Conservation (phyloP, 805 yeast genomes). For the Ogataea allantospora region DNA sequence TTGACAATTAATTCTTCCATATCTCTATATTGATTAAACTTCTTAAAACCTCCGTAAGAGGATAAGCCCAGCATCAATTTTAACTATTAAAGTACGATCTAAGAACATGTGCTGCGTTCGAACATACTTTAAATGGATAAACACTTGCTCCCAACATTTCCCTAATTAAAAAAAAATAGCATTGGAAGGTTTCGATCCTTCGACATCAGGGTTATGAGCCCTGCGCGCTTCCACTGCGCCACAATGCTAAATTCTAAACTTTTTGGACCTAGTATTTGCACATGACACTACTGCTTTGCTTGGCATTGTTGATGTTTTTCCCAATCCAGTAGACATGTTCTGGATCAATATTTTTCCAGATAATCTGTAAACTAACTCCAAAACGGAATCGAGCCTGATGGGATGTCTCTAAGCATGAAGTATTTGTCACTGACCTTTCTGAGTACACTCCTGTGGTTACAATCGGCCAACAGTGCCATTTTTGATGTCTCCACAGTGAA, state of each 20-base stretch:
- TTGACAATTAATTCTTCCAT: too few species aligned
- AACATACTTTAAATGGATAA: too few species aligned
- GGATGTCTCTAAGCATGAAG: slow-evolving; percentile 6
- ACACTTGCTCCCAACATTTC: too few species aligned
- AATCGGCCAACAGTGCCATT: background rate
- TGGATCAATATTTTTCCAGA: slow-evolving; percentile 3
- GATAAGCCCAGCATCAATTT: too few species aligned
- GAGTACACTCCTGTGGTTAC: background rate
- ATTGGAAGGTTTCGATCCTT: slow-evolving; percentile 95
- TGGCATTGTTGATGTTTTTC: slow-evolving; percentile 8
- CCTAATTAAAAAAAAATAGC: slow-evolving; percentile 58
- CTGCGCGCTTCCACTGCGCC: slow-evolving; percentile 99
- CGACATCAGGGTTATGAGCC: slow-evolving; percentile 99
- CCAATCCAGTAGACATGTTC: slow-evolving; percentile 1
- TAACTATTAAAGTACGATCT: too few species aligned
- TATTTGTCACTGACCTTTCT: background rate
- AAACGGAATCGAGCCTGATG: slow-evolving; percentile 1
- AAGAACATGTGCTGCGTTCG: too few species aligned
- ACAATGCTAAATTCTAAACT: slow-evolving; percentile 66
- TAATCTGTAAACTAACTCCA: slow-evolving; percentile 2
- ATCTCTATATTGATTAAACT: too few species aligned
- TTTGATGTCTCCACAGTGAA: slow-evolving; percentile 3
- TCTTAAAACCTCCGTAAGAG: too few species aligned
- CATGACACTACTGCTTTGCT: too few species aligned
- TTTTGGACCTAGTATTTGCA: too few species aligned